Percentiles rank a stretch among this genome's conserved stretches.
Conservation (phyloP, 352 stramenopile genomes). For the Globisporangium heterothallicum region DNA sequence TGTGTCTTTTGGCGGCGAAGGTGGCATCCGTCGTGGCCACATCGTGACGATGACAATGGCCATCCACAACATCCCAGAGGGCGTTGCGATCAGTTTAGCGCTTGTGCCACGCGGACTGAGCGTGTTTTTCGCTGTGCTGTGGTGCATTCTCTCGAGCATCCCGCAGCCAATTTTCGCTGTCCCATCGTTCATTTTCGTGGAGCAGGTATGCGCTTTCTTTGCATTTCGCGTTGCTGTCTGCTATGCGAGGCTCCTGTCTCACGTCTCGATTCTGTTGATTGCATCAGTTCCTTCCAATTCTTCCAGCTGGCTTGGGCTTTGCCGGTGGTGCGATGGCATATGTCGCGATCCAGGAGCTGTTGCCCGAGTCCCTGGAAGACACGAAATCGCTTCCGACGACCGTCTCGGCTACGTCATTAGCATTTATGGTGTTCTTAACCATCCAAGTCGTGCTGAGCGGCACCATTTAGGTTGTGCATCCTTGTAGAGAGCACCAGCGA, state of each 20-base stretch:
- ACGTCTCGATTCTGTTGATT: conserved; percentile 59
- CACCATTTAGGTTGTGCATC: conserved; percentile 13
- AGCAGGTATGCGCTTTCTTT: conserved; percentile 28
- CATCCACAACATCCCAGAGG: conserved; percentile 98
- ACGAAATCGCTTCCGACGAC: conserved; percentile 74
- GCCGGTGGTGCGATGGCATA: conserved; percentile 96
- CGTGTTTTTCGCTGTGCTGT: conserved; percentile 79
- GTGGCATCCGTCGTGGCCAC: conserved; percentile 90
- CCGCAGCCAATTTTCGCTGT: conserved; percentile 98
- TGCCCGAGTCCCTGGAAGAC: conserved; percentile 81
- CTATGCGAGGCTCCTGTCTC: background rate
- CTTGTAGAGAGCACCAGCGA: too few relatives aligned
- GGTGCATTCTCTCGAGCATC: conserved; percentile 89
- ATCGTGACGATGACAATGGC: conserved; percentile 97
- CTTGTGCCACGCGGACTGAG: conserved; percentile 92
- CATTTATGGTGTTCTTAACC: conserved; percentile 80
- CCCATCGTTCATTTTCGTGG: conserved; percentile 90
- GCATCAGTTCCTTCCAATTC: conserved; percentile 92
- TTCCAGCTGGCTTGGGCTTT: conserved; percentile 95
- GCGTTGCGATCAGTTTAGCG: conserved; percentile 93
- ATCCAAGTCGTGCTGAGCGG: conserved; percentile 77
- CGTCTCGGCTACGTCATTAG: conserved; percentile 55
- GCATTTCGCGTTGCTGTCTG: background rate
- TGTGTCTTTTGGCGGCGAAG: conserved; percentile 94
- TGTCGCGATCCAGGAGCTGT: conserved; percentile 87